Base-by-base conservation (phyloP, 176 grass and related monocot species). In the Avena atlantica region DNA sequence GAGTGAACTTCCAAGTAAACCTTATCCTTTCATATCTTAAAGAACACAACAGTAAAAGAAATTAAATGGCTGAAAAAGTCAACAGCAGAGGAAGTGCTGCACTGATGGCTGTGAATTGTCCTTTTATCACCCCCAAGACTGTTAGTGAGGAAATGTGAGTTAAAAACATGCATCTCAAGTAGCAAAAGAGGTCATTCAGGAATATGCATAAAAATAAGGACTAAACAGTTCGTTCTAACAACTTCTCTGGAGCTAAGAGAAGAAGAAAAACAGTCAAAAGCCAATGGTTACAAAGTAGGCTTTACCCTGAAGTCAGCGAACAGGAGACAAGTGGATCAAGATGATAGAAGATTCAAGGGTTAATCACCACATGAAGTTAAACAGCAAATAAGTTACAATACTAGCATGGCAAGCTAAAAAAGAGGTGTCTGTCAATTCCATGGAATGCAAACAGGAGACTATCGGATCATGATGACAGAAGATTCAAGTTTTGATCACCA, bases 21-120 rank as follows among this genome's bases (percentile, higher is more conserved):
- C 10, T 61, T 77, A 34, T 24, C 14, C 15, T 6, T 81, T 29
- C 70, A 51, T 23, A 87, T 78, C 53, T 42, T 8, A 76, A 79
- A 72, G 60, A 68, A 19, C 85, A 75, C 0, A 0, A 29, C 37
- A 66, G 10, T 9, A 66, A 74, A 67, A 72, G 47, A 78, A 69
- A 85, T 29, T 76, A 90, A 52, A 53, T 1, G 49, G 16, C 24
- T 78, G 10, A 11, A 4, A 48, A 59, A 52, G 15, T 60, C 50
- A 81, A 69, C 36, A 76, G 69, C 9, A 65, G 19, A 85, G 17
- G 11, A 74, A 58, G 9, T 51, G 44, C 10, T 82, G 70, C 59
- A 76, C 20, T 58, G 37, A 77, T 88, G 48, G 17, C 34, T 82
- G 12, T 76, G 74, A 88, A 77, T 57, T 88, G 40, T 69, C 24